Percentiles rank a stretch among this genome's conserved stretches.
These are phyloP conservation scores for Pholiota molesta DNA, from an alignment of 768 basidiomycete species.

Conservation along the genomic window DNA sequence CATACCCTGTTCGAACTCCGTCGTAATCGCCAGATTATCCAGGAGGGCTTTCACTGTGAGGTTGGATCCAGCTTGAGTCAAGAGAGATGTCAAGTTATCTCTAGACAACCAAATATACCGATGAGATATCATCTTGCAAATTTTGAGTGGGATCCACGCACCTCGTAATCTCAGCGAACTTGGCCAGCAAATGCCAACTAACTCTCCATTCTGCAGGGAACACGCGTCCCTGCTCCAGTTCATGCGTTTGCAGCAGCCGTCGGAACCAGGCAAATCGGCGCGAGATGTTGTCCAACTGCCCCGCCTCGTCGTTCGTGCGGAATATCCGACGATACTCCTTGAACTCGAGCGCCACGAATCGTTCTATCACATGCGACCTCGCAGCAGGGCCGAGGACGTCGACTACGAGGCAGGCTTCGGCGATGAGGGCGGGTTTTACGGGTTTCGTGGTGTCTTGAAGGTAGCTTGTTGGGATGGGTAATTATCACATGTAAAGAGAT, in stretches of 20 bases:
- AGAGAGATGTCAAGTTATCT: conserved; percentile 79
- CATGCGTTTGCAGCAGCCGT: conserved; percentile 80
- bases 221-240: conserved; percentile 80
- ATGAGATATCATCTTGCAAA: not conserved
- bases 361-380: conserved; percentile 78
- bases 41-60: conserved; percentile 80
- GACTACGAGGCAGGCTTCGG: conserved; percentile 85
- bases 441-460: conserved; percentile 75
- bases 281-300: conserved; percentile 92
- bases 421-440: conserved; percentile 64
- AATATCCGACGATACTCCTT: conserved; percentile 98
- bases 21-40: conserved; percentile 83
- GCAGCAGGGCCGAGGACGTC: conserved; percentile 89
- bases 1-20: conserved; percentile 87
- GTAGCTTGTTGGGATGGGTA: conserved; percentile 53
- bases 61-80: conserved; percentile 76
- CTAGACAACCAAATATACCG: conserved; percentile 38
- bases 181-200: conserved; percentile 77
- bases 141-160: conserved; percentile 30
- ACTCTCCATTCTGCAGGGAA: conserved; percentile 91
- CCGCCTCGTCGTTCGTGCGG: conserved; percentile 90
- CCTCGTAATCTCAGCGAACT: conserved; percentile 93
- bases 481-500: not conserved
- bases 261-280: conserved; percentile 96
- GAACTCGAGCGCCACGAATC: conserved; percentile 87